Evolutionary conservation across 2,329 filamentous ascomycete genomes (phyloP), one percentile per base, ranked within the genome.

Genomic region (Phialophora verrucosa): DNA sequence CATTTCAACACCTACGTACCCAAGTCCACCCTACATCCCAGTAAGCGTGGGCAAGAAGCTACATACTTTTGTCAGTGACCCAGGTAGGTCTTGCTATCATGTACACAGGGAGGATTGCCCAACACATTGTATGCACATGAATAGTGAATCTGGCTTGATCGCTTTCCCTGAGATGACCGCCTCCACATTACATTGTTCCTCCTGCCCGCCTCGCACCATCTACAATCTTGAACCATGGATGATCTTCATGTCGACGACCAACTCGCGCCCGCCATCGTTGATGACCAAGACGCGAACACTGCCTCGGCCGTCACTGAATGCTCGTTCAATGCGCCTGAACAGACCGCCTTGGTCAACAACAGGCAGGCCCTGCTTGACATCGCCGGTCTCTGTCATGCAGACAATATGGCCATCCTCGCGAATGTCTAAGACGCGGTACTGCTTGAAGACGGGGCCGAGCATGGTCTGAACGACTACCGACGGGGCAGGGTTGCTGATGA

Each of bases 361-460:
- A 66, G 91, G 88, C 67, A 99, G 87, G 75, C 95, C 88, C 84
- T 97, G 93, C 91, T 98, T 98, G 86, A 99, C 93, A 79, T 99
- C 94, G 76, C 95, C 93, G 72, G 90, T 92, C 90, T 99, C 95
- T 79, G 95, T 99, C 93, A 99, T 98, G 85, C 93, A 93, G 73
- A 96, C 92, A 77, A 99, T 81, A 74, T 83, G 82, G 77, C 86
- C 85, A 76, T 89, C 93, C 73, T 96, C 91, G 81, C 93, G 90
- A 81, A 99, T 90, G 85, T 99, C 95, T 70, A 99, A 90, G 79
- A 99, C 94, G 78, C 95, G 93, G 90, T 99, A 99, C 88, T 98
- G 95, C 92, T 98, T 98, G 92, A 98, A 97, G 85, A 98, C 89
- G 71, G 95, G 95, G 76, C 94, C 95, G 74, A 96, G 91, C 93